phyloP scores from a whole-genome alignment of 192 early-diverging fungal genomes.

The Coemansia sp. region DNA sequence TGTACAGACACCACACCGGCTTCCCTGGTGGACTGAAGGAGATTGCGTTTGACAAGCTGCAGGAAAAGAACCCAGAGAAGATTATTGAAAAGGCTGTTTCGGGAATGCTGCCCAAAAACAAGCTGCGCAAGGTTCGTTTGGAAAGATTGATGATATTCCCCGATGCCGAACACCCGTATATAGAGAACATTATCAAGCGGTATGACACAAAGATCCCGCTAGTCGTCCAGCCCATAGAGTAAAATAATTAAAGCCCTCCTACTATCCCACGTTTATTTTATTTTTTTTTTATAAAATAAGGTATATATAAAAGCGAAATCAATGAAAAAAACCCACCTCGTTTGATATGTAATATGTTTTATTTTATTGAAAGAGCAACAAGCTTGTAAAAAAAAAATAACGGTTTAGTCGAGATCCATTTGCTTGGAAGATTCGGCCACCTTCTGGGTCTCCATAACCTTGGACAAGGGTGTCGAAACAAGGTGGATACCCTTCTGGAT shows the following conservation, averaged over 20 bases:
- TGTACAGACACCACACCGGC: conserved; percentile 83
- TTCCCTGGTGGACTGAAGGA: conserved; percentile 85
- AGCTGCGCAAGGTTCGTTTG: conserved; percentile 73
- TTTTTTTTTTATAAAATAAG: neutral
- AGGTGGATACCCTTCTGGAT: conserved; percentile 89
- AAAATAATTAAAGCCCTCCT: neutral
- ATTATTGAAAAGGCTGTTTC: conserved; percentile 87
- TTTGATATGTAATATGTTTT: neutral
- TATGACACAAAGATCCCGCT: conserved; percentile 64
- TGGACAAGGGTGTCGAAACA: conserved; percentile 51
- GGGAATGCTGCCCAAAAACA: conserved; percentile 95
- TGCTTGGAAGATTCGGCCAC: conserved; percentile 38
- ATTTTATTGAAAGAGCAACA: conserved; percentile 1
- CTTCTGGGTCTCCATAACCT: conserved; percentile 42
- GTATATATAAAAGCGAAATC: neutral
- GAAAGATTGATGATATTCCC: conserved; percentile 78
- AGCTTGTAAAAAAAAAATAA: neutral
- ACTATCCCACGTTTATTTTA: too few species aligned
- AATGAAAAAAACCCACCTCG: neutral
- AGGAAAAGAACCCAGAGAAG: conserved; percentile 73
- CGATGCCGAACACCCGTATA: conserved; percentile 83
- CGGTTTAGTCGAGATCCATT: conserved; percentile 44
- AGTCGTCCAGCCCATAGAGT: conserved; percentile 31
- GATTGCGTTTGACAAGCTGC: conserved; percentile 67
- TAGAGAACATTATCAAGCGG: conserved; percentile 74